Evolutionary conservation across 148 eudicot genomes (phyloP).

Genomic region (Amaranthus hypochondriacus): DNA sequence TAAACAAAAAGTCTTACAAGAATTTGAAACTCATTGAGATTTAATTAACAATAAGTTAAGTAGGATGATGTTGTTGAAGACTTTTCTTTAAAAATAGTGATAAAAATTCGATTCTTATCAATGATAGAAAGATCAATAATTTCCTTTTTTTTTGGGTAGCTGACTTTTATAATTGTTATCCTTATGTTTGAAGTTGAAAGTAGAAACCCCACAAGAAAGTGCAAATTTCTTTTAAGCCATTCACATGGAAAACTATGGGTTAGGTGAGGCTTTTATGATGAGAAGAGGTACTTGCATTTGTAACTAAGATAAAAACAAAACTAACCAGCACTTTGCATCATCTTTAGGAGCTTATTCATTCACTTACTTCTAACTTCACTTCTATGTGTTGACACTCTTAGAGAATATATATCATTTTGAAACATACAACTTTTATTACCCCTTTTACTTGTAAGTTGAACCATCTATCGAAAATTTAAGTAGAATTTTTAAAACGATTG

Average conservation of each 20-base stretch:
- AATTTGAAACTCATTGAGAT: no score
- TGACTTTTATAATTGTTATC: conserved; percentile 15
- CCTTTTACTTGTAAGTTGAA: not conserved
- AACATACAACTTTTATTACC: not conserved
- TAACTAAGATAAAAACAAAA: conserved; percentile 13
- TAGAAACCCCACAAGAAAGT: conserved; percentile 20
- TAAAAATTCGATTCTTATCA: no score
- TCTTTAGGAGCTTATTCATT: not conserved
- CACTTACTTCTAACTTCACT: not conserved
- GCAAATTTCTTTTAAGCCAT: conserved; percentile 19
- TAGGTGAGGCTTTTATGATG: conserved; percentile 29
- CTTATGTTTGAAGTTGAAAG: conserved; percentile 5
- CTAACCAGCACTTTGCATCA: conserved; percentile 14
- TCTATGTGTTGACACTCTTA: not conserved
- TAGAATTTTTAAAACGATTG: no score
- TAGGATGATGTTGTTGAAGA: no score
- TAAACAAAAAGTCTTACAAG: no score
- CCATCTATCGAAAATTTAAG: no score
- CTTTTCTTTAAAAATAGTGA: no score
- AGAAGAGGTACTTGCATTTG: conserved; percentile 1
- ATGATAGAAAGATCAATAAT: no score
- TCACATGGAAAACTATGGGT: conserved; percentile 32
- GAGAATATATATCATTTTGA: not conserved
- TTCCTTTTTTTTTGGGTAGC: not conserved
- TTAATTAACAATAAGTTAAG: no score